phyloP scores from a whole-genome alignment of 2,329 filamentous ascomycete genomes.

The Clonostachys byssicola region DNA sequence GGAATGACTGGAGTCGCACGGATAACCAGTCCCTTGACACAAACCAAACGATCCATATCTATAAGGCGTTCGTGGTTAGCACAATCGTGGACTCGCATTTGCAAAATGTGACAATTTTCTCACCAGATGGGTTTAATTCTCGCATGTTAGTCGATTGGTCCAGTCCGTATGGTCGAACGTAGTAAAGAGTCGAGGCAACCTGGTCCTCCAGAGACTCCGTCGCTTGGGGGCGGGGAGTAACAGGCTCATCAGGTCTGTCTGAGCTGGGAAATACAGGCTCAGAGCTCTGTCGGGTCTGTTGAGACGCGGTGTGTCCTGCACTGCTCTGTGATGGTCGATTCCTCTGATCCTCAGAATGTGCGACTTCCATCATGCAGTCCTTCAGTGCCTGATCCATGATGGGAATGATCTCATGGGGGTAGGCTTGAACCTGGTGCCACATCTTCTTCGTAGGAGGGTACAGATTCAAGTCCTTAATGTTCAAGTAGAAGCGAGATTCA shows the following conservation, averaged over 20 bases:
- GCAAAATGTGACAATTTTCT: slow-evolving; percentile 7
- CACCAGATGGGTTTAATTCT: slow-evolving; percentile 84
- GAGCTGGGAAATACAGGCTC: slow-evolving; percentile 77
- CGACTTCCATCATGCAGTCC: slow-evolving; percentile 88
- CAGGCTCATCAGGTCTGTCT: slow-evolving; percentile 53
- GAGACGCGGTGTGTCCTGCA: slow-evolving; percentile 38
- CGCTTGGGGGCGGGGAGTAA: slow-evolving; percentile 24
- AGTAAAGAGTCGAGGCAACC: slow-evolving; percentile 75
- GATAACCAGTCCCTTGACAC: slow-evolving; percentile 94
- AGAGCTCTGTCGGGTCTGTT: slow-evolving; percentile 57
- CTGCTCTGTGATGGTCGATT: slow-evolving; percentile 59
- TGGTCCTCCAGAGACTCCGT: slow-evolving; percentile 67
- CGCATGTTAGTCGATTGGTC: slow-evolving; percentile 86
- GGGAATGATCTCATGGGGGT: slow-evolving; percentile 93
- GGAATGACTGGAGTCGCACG: slow-evolving; percentile 94
- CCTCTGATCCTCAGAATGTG: slow-evolving; percentile 72
- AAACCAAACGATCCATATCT: slow-evolving; percentile 95
- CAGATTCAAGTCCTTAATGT: slow-evolving; percentile 83
- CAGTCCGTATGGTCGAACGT: slow-evolving; percentile 84
- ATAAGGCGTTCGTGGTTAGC: slow-evolving; percentile 8
- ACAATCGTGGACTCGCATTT: not conserved
- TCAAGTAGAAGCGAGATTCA: slow-evolving; percentile 78
- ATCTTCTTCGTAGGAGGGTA: slow-evolving; percentile 91
- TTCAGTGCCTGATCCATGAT: slow-evolving; percentile 95
- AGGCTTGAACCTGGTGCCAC: slow-evolving; percentile 91